Conservation (phyloP, 2,329 filamentous ascomycete species). For the Colletotrichum sp. region DNA sequence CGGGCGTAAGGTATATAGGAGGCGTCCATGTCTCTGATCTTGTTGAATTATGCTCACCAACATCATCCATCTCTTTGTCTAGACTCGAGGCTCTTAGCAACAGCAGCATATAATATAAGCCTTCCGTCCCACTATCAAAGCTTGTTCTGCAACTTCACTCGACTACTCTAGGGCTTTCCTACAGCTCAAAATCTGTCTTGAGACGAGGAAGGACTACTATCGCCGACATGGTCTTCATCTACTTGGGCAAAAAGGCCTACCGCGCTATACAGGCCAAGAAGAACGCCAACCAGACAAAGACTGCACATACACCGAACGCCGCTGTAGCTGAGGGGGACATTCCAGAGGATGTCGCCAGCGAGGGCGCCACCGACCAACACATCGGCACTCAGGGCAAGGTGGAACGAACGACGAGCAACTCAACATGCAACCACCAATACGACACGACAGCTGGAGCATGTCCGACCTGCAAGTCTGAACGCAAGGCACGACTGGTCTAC, state of each 20-base stretch:
- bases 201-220: too few relatives aligned
- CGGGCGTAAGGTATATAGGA: background rate
- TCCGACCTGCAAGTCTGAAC: slow-evolving; percentile 36
- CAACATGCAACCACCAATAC: background rate
- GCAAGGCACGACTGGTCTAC: slow-evolving; percentile 42
- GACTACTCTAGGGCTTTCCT: background rate
- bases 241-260: slow-evolving; percentile 10
- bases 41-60: background rate
- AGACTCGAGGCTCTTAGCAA: background rate
- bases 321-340: background rate
- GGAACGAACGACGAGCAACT: background rate
- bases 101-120: background rate
- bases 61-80: background rate
- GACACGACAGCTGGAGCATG: slow-evolving; percentile 24
- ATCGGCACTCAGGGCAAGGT: background rate
- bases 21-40: background rate
- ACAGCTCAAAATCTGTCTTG: background rate
- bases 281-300: background rate
- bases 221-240: slow-evolving; percentile 13
- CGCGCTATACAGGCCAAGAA: background rate
- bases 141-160: background rate
- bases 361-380: background rate
- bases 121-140: background rate
- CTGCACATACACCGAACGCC: background rate
- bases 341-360: background rate